Base-by-base conservation (phyloP, 768 basidiomycete genomes). In the Tylopilus balloui region DNA sequence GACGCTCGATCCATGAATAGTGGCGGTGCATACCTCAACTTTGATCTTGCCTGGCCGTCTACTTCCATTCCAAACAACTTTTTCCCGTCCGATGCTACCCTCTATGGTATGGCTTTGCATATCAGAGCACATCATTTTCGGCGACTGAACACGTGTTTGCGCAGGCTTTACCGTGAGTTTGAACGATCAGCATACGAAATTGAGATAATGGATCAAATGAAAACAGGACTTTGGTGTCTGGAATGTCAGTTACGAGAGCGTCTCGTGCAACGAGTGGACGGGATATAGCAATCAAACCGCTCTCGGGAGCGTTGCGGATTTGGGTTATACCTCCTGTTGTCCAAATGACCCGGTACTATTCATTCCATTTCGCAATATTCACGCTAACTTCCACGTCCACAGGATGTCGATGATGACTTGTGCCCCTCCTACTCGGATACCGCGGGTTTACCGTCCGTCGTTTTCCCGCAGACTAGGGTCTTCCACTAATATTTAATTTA, bases 21-120 rank as follows among this genome's bases (percentile, higher is more conserved):
- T 41, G 85, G 78, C 32, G 86, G 85, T 6, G 72, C 73, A 42
- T 80, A 76, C 56, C 73, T 92, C 49, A 91, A 92, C 60, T 91
- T 92, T 64, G 89, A 92, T 67, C 80, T 92, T 44, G 81, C 86
- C 35, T 90, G 74, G 65, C 89, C 88, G 3, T 89, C 88, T 6
- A 55, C 60, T 3, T 80, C 85, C 15, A 88, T 91, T 49, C 78
- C 87, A 25, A 65, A 71, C 40, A 71, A 79, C 56, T 92, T 88
- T 58, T 92, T 88, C 62, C 90, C 89, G 0, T 86, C 83, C 5
- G 73, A 92, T 59, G 73, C 66, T 52, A 61, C 80, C 5, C 59
- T 79, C 10, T 91, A 92, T 61, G 88, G 88, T 71, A 45, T 50
- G 69, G 67, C 31, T 34, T 24, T 25, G 27, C 3, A 32, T 24